Evolutionary conservation across 495 filamentous ascomycete genomes (phyloP).

Genomic region (Penicillium herquei): DNA sequence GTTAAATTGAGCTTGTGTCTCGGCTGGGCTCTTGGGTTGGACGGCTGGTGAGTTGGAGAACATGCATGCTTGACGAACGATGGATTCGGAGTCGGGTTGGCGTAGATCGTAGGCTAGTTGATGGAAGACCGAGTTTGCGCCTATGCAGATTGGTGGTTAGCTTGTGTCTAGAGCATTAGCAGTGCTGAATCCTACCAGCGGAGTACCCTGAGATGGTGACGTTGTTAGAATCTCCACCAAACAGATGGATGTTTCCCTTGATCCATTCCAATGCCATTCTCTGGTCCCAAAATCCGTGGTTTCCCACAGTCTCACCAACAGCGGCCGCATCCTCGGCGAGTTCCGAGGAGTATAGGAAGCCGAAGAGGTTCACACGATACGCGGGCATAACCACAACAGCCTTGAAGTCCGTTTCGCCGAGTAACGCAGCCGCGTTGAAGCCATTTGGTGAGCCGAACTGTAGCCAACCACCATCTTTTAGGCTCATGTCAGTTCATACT

Average conservation of each 20-base stretch:
- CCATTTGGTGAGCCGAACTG: slow-evolving; percentile 53
- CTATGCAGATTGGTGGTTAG: slow-evolving; percentile 21
- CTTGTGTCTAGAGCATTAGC: background rate
- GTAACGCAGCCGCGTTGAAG: slow-evolving; percentile 48
- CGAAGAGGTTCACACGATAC: slow-evolving; percentile 66
- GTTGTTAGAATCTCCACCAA: slow-evolving; percentile 62
- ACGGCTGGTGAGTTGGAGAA: slow-evolving; percentile 56
- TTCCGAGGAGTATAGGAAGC: slow-evolving; percentile 59
- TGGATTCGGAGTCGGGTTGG: slow-evolving; percentile 33
- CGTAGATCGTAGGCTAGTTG: slow-evolving; percentile 57
- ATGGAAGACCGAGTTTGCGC: slow-evolving; percentile 62
- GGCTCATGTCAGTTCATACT: slow-evolving; percentile 1
- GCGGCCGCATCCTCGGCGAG: slow-evolving; percentile 53
- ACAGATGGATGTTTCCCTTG: slow-evolving; percentile 53
- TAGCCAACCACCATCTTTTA: slow-evolving; percentile 55
- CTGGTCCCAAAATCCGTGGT: slow-evolving; percentile 71
- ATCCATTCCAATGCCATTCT: slow-evolving; percentile 64
- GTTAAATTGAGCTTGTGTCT: slow-evolving; percentile 55
- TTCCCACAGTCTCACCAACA: slow-evolving; percentile 43
- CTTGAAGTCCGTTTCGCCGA: slow-evolving; percentile 45
- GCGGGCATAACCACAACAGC: slow-evolving; percentile 64
- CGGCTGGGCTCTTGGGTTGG: slow-evolving; percentile 47
- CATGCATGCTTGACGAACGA: slow-evolving; percentile 51
- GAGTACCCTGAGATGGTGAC: slow-evolving; percentile 67
- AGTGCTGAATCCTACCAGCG: slow-evolving; percentile 39